These are phyloP conservation scores for Cladosporium oxysporum DNA, from an alignment of 2,329 filamentous ascomycete species.

Conservation along the genomic window DNA sequence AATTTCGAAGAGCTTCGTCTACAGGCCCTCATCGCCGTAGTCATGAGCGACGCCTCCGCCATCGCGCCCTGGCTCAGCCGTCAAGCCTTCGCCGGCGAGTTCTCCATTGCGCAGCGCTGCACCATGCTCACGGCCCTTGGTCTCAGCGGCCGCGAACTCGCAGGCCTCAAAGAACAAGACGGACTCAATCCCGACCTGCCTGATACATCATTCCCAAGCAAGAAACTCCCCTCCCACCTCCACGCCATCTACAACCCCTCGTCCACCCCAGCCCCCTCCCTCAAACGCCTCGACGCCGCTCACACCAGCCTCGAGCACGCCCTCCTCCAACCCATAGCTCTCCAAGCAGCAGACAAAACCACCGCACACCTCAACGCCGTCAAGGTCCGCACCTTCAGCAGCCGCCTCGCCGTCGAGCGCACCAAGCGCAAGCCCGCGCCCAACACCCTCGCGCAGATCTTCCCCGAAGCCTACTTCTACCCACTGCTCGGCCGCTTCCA, in stretches of 20 bases:
- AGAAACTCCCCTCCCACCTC: slow-evolving; percentile 71
- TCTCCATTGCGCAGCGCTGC: slow-evolving; percentile 81
- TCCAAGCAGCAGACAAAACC: slow-evolving; percentile 74
- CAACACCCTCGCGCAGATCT: slow-evolving; percentile 76
- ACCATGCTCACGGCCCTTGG: slow-evolving; percentile 81
- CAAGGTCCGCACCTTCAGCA: slow-evolving; percentile 87
- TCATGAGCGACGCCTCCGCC: slow-evolving; percentile 71
- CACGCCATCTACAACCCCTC: slow-evolving; percentile 65
- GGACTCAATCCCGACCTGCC: slow-evolving; percentile 44
- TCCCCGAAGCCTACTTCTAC: slow-evolving; percentile 79
- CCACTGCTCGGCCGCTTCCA: slow-evolving; percentile 73
- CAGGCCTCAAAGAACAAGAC: slow-evolving; percentile 66
- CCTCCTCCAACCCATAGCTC: slow-evolving; percentile 80
- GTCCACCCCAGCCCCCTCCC: slow-evolving; percentile 1
- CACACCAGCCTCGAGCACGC: slow-evolving; percentile 66
- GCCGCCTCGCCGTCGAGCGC: slow-evolving; percentile 65
- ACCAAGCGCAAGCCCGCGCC: slow-evolving; percentile 61
- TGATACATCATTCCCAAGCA: slow-evolving; percentile 69
- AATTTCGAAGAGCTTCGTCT: slow-evolving; percentile 74
- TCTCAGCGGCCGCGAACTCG: slow-evolving; percentile 78
- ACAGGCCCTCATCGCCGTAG: slow-evolving; percentile 78
- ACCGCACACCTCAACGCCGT: slow-evolving; percentile 75
- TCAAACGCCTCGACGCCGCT: slow-evolving; percentile 68
- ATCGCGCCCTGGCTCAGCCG: slow-evolving; percentile 84
- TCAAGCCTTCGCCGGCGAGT: slow-evolving; percentile 88